A percentile compares a stretch with the other conserved stretches of the same genome.
Evolutionary conservation across 140 eudicot genomes (phyloP).

Genomic region (Flaveria floridana): DNA sequence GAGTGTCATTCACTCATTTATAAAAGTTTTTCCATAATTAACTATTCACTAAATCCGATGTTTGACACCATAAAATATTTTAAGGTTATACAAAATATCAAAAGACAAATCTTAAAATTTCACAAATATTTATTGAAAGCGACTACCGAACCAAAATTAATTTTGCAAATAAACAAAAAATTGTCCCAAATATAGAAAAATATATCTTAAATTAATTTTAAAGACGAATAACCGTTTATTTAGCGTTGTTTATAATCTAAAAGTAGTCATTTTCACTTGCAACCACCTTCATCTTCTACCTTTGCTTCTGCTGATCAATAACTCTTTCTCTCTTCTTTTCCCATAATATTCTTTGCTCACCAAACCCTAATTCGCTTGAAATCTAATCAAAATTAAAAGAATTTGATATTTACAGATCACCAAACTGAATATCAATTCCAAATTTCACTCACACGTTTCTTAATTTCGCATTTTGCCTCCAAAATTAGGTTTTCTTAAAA

Average conservation of each 20-base stretch:
- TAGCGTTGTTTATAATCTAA: constrained; percentile 2
- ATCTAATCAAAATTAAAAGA: constrained; percentile 21
- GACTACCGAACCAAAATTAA: neutral
- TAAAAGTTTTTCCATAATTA: too few species aligned
- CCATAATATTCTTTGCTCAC: constrained; percentile 28
- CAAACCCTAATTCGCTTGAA: constrained; percentile 20
- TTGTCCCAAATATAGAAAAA: too few species aligned
- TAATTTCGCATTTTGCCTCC: neutral
- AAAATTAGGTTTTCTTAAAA: neutral
- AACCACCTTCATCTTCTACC: constrained; percentile 24
- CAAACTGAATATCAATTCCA: neutral
- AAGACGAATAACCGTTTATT: neutral
- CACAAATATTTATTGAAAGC: neutral
- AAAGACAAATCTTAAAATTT: neutral
- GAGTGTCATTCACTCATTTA: too few species aligned
- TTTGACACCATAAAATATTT: too few species aligned
- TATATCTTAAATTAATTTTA: too few species aligned
- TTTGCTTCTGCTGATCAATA: constrained; percentile 30
- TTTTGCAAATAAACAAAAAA: neutral
- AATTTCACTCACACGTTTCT: neutral
- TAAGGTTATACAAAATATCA: too few species aligned
- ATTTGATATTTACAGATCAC: constrained; percentile 14
- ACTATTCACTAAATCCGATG: too few species aligned
- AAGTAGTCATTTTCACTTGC: constrained; percentile 40
- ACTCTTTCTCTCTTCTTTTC: constrained; percentile 10